Percentiles rank a stretch among this genome's conserved stretches.
phyloP scores from a whole-genome alignment of 768 basidiomycete genomes.

The Rhizopogon vinicolor region DNA sequence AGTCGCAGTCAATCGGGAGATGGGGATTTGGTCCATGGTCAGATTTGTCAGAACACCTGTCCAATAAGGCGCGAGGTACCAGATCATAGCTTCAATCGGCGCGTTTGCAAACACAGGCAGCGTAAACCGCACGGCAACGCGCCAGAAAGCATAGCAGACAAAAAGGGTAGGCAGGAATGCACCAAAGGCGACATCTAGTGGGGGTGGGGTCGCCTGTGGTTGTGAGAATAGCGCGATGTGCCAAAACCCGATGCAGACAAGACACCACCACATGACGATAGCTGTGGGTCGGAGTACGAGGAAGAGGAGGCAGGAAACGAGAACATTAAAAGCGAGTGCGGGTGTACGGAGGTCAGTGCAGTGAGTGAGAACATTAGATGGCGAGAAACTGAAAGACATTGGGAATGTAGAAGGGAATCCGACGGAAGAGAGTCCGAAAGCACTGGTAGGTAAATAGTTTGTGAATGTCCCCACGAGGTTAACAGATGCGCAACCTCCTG shows the following conservation, averaged over 20 bases:
- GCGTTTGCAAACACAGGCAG: constrained; percentile 62
- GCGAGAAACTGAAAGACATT: constrained; percentile 55
- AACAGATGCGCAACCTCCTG: constrained; percentile 75
- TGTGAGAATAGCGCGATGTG: constrained; percentile 79
- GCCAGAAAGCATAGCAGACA: constrained; percentile 77
- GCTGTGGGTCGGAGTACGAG: constrained; percentile 68
- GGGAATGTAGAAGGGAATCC: constrained; percentile 78
- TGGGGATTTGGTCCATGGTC: constrained; percentile 67
- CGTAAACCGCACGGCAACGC: constrained; percentile 67
- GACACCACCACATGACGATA: constrained; percentile 66
- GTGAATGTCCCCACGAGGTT: constrained; percentile 71
- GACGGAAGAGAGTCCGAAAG: constrained; percentile 63
- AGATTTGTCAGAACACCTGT: constrained; percentile 71
- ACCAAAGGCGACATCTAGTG: constrained; percentile 66
- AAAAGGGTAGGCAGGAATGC: constrained; percentile 78
- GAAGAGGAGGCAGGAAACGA: constrained; percentile 64
- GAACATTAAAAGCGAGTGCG: constrained; percentile 70
- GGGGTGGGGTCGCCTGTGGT: constrained; percentile 60
- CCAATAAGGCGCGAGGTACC: constrained; percentile 79
- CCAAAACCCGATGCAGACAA: constrained; percentile 86
- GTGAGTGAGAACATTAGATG: constrained; percentile 44
- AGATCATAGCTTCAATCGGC: constrained; percentile 68
- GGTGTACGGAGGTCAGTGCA: constrained; percentile 68
- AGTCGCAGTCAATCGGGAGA: constrained; percentile 65
- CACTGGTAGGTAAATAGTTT: constrained; percentile 52